phyloP scores from a whole-genome alignment of 768 basidiomycete genomes.

The Filobasidium floriforme region DNA sequence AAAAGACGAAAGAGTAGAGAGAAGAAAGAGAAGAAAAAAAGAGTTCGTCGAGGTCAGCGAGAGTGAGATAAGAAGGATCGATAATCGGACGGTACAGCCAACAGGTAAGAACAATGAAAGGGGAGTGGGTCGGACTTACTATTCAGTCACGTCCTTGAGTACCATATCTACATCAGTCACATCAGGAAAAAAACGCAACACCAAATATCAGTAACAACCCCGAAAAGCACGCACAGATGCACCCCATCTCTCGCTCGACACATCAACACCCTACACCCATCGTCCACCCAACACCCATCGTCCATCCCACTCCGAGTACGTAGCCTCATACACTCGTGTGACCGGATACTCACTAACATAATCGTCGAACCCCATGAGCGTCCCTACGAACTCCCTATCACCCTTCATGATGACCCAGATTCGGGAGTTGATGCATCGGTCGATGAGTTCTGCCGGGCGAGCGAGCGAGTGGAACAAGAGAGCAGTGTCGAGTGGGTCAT shows the following conservation, averaged over 20 bases:
- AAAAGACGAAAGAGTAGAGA: neutral
- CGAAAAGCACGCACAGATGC: no score
- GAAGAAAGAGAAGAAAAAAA: constrained; percentile 3
- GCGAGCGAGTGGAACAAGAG: no score
- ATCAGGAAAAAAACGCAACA: no score
- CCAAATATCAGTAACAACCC: no score
- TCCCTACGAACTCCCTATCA: constrained; percentile 94
- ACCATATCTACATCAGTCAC: constrained; percentile 37
- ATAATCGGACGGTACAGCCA: no score
- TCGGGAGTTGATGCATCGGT: constrained; percentile 89
- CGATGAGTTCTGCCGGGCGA: constrained; percentile 72
- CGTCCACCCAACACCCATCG: neutral
- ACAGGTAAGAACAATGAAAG: no score
- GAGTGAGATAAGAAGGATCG: no score
- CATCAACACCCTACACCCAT: constrained; percentile 6
- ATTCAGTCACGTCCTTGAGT: constrained; percentile 92
- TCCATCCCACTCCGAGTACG: neutral
- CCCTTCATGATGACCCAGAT: constrained; percentile 99
- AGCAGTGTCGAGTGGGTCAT: no score
- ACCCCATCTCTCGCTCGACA: no score
- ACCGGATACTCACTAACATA: constrained; percentile 80
- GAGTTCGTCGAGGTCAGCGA: no score
- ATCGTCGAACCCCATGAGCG: constrained; percentile 91
- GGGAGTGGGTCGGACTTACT: constrained; percentile 53
- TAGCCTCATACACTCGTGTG: neutral